Conservation (phyloP, 2,329 filamentous ascomycete species). For the Aspergillus piperis region DNA sequence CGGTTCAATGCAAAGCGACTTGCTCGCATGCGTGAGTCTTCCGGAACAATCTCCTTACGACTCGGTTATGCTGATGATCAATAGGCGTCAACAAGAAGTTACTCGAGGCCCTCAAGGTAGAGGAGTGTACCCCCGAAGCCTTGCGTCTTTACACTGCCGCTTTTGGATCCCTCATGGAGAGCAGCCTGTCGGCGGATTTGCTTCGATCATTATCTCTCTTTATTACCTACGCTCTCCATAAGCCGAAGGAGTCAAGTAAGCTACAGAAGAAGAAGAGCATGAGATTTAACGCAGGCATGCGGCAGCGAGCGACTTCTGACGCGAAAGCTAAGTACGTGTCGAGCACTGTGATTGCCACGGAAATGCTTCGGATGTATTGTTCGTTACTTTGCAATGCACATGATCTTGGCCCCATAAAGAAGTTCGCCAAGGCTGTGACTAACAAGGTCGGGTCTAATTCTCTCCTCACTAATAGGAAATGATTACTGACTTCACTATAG, state of each 20-base stretch:
- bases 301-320: slow-evolving; percentile 37
- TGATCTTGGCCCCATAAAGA: slow-evolving; percentile 70
- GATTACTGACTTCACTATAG: slow-evolving; percentile 45
- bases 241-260: slow-evolving; percentile 48
- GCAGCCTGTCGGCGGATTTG: slow-evolving; percentile 79
- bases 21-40: slow-evolving; percentile 78
- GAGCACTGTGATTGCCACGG: slow-evolving; percentile 71
- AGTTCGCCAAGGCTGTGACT: slow-evolving; percentile 91
- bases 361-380: slow-evolving; percentile 75
- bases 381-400: slow-evolving; percentile 73
- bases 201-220: slow-evolving; percentile 86
- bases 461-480: not conserved
- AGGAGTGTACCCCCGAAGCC: slow-evolving; percentile 70
- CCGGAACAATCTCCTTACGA: not conserved
- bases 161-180: slow-evolving; percentile 76
- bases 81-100: slow-evolving; percentile 85
- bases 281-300: slow-evolving; percentile 35
- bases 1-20: slow-evolving; percentile 88
- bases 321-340: slow-evolving; percentile 44
- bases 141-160: slow-evolving; percentile 76
- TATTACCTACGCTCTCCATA: slow-evolving; percentile 87
- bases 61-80: slow-evolving; percentile 20
- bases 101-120: slow-evolving; percentile 85
- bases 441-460: slow-evolving; percentile 68
- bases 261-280: slow-evolving; percentile 50